These are phyloP conservation scores for Lineolata rhizophorae DNA, from an alignment of 495 filamentous ascomycete species.

Conservation along the genomic window DNA sequence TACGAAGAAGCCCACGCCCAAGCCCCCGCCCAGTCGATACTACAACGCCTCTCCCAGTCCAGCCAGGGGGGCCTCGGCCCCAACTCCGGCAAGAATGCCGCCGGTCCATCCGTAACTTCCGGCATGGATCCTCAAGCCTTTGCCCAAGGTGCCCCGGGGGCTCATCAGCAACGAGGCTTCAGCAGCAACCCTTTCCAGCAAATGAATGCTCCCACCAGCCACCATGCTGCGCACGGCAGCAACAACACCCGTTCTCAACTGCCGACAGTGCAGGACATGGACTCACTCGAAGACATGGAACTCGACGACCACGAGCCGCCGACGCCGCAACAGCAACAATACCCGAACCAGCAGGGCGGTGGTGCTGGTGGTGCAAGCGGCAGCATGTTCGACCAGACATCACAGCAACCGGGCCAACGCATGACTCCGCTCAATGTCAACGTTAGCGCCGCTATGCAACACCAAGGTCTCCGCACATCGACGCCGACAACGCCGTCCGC, in stretches of 20 bases:
- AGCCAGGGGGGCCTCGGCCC: conserved; percentile 22
- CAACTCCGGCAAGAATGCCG: no score
- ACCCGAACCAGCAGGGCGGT: conserved; percentile 45
- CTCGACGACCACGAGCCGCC: conserved; percentile 54
- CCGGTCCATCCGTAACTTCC: conserved; percentile 15
- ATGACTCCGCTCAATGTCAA: conserved; percentile 46
- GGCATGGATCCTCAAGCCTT: conserved; percentile 2
- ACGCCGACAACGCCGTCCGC: conserved; percentile 69
- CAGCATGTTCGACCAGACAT: no score
- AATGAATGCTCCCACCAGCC: not conserved
- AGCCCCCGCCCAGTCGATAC: conserved; percentile 25
- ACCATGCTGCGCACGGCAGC: not conserved
- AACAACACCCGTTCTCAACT: conserved; percentile 14
- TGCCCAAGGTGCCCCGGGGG: no score
- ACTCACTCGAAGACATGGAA: conserved; percentile 87
- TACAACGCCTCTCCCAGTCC: conserved; percentile 28
- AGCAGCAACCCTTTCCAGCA: no score
- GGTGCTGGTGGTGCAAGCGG: no score
- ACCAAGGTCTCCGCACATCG: conserved; percentile 65
- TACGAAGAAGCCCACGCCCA: conserved; percentile 85
- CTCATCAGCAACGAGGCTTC: no score
- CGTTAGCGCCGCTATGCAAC: conserved; percentile 33
- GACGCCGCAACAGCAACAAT: conserved; percentile 30
- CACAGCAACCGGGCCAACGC: conserved; percentile 21
- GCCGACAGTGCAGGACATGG: conserved; percentile 42